Evolutionary conservation across 2,329 filamentous ascomycete species (phyloP), one percentile per base, ranked within the genome.

Genomic region (Colletotrichum lini): DNA sequence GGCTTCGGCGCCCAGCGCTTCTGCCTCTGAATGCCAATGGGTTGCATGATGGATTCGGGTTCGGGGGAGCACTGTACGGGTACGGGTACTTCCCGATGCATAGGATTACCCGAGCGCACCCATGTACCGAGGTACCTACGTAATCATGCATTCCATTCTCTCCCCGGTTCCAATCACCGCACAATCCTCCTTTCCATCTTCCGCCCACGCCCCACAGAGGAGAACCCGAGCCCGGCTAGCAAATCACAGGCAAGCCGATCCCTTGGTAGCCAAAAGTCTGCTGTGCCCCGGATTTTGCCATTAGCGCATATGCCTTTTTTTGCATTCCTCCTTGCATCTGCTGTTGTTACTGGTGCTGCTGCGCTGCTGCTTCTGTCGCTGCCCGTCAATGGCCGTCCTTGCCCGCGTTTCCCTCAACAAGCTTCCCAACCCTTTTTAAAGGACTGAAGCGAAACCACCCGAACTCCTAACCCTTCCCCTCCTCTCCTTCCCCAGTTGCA

Each of bases 401-500:
- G 42, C 53, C 66, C 60, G 56, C 30, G 30, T 54, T 54, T 58
- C 67, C 65, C 69, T 69, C 69, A 71, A 68, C 69, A 71, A 71
- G 69, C 69, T 67, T 71, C 49, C 54, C 70, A 72, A 72, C 70
- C 49, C 60, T 61, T 72, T 72, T 63, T 62, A 68, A 68, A 71
- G 18, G 50, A 63, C 54, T 53, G 56, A 35, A 63, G 64, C 64
- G 68, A 71, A 63, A 72, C 69, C 58, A 64, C 69, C 69, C 65
- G 69, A 72, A 72, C 69, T 72, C 44, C 56, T 67, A 21, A 40
- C 35, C 60, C 35, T 18, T 40, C 38, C 35, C 53, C 30, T 35
- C 40, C 26, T 42, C 54, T 50, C 9, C 23, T 35, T 18, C 16
- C 50, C 40, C 45, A 23, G 15, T 12, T 54, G 23, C 60, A 63